A percentile compares a stretch with the other conserved stretches of the same genome.
These are phyloP conservation scores for Amanita phalloides DNA, from an alignment of 768 basidiomycete species.

Conservation along the genomic window DNA sequence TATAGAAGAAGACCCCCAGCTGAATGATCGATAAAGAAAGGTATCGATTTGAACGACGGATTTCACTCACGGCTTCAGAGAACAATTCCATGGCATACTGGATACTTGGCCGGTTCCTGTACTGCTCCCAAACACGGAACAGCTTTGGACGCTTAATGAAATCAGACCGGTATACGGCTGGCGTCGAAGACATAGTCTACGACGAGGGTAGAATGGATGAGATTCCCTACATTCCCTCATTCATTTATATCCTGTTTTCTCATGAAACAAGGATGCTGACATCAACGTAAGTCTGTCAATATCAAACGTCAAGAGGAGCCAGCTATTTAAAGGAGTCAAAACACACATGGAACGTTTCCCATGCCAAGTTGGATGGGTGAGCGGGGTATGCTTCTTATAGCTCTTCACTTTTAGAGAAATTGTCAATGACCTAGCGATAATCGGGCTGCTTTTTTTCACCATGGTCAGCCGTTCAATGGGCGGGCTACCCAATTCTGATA, in stretches of 20 bases:
- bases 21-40: constrained; percentile 13
- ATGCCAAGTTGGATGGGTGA: too few species aligned
- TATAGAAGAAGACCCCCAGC: constrained; percentile 55
- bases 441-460: too few species aligned
- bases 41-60: neutral
- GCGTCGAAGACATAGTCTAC: constrained; percentile 12
- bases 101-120: constrained; percentile 26
- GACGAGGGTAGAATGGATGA: neutral
- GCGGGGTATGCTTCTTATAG: too few species aligned
- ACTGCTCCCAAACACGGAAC: constrained; percentile 39
- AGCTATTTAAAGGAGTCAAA: too few species aligned
- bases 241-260: neutral
- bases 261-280: too few species aligned
- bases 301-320: too few species aligned
- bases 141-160: constrained; percentile 25
- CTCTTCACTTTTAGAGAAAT: too few species aligned
- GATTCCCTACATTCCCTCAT: neutral
- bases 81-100: constrained; percentile 50
- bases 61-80: constrained; percentile 42
- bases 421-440: too few species aligned
- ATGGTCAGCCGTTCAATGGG: too few species aligned
- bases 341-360: too few species aligned
- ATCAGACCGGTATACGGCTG: constrained; percentile 31
- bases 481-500: too few species aligned
- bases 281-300: too few species aligned